These are phyloP conservation scores for Geotrichum siamense DNA, from an alignment of 1,139 yeast genomes.

Conservation along the genomic window DNA sequence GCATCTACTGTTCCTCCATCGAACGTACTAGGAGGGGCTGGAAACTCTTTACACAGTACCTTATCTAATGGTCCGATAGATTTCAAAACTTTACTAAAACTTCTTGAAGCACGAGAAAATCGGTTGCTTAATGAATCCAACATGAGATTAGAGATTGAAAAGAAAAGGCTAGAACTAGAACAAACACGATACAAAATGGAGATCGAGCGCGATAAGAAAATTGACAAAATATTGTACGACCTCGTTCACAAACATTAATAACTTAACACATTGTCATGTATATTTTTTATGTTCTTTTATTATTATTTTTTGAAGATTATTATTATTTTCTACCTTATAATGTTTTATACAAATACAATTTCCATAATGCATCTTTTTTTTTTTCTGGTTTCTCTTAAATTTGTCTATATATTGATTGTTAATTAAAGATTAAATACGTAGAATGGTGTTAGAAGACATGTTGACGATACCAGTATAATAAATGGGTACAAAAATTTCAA, in stretches of 20 bases:
- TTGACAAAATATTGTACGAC: slow-evolving; percentile 12
- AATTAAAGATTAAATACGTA: no score
- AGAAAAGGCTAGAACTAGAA: slow-evolving; percentile 13
- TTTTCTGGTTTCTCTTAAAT: no score
- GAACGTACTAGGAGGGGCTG: neutral
- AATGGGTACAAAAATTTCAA: no score
- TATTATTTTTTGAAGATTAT: no score
- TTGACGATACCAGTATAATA: no score
- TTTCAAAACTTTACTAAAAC: slow-evolving; percentile 11
- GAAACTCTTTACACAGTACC: neutral
- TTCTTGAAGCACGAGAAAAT: slow-evolving; percentile 14
- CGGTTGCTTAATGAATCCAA: slow-evolving; percentile 13
- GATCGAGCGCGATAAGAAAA: slow-evolving; percentile 10
- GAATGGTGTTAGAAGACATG: no score
- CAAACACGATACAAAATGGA: slow-evolving; percentile 12
- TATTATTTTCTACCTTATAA: no score
- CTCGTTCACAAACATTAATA: slow-evolving; percentile 1
- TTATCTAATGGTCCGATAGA: slow-evolving; percentile 7
- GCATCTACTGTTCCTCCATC: neutral
- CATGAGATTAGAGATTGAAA: slow-evolving; percentile 13
- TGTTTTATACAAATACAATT: no score
- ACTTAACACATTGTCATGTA: no score
- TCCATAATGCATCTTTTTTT: no score
- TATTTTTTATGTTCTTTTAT: no score
- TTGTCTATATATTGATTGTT: no score